Evolutionary conservation across 164 flowering plant genomes (phyloP).

Genomic region (Vitis rupestris): DNA sequence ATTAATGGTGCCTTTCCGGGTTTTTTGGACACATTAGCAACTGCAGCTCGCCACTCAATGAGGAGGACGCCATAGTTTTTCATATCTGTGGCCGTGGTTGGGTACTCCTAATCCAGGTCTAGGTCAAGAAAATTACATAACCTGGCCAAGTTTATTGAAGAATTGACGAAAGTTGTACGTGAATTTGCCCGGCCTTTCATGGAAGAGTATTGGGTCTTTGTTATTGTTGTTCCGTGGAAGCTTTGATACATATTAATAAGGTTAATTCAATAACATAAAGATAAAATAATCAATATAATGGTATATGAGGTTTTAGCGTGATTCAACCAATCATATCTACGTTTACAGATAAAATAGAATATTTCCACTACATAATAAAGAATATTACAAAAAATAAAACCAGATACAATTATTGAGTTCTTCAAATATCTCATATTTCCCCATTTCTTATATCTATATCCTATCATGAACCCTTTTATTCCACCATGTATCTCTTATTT

Average conservation of each 20-base stretch:
- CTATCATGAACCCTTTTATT: too few relatives aligned
- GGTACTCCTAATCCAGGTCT: slow-evolving; percentile 13
- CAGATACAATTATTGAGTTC: too few relatives aligned
- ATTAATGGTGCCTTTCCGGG: slow-evolving; percentile 16
- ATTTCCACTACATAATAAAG: too few relatives aligned
- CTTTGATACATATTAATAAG: too few relatives aligned
- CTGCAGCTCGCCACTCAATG: slow-evolving; percentile 43
- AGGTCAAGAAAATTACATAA: slow-evolving; percentile 31
- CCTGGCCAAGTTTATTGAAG: slow-evolving; percentile 39
- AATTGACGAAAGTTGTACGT: slow-evolving; percentile 38
- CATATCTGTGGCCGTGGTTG: slow-evolving; percentile 8
- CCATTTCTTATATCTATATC: too few relatives aligned
- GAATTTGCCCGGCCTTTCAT: slow-evolving; percentile 28
- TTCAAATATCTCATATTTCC: too few relatives aligned
- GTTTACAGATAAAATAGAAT: too few relatives aligned
- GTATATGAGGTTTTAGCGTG: accelerated
- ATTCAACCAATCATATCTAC: too few relatives aligned
- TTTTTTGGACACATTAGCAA: slow-evolving; percentile 17
- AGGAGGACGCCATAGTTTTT: slow-evolving; percentile 28
- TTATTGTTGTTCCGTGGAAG: background rate
- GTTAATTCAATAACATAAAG: too few relatives aligned
- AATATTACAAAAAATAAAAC: too few relatives aligned
- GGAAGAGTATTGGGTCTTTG: slow-evolving; percentile 11
- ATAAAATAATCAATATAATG: too few relatives aligned
- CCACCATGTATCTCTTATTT: background rate